Evolutionary conservation across 2,329 filamentous ascomycete genomes (phyloP).

Genomic region (Mycocentrospora acerina): DNA sequence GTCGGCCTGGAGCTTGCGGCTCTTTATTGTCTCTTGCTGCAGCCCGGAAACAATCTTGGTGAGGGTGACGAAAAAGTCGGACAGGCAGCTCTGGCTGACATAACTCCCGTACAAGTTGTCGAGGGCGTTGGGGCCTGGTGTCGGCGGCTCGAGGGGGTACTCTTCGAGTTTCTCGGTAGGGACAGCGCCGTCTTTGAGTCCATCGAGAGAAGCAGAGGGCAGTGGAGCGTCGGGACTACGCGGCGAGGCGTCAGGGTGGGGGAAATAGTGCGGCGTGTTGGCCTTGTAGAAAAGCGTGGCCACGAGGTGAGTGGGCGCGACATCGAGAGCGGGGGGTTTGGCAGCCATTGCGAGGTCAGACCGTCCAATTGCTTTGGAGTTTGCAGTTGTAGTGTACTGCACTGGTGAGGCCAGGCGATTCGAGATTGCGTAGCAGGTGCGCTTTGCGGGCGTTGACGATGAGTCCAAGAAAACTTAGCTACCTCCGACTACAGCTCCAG

Average conservation of each 20-base stretch:
- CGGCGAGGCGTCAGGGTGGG: slow-evolving; percentile 51
- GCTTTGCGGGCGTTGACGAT: no score
- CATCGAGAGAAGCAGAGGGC: slow-evolving; percentile 33
- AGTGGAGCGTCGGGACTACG: slow-evolving; percentile 34
- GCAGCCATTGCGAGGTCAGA: no score
- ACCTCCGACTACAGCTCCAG: no score
- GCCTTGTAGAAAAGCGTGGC: slow-evolving; percentile 44
- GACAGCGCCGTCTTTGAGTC: slow-evolving; percentile 49
- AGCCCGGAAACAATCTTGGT: slow-evolving; percentile 52
- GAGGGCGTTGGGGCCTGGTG: slow-evolving; percentile 55
- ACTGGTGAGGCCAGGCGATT: background rate
- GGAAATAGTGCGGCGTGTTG: slow-evolving; percentile 40
- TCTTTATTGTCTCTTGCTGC: slow-evolving; percentile 50
- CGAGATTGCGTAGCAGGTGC: no score
- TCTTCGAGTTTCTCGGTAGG: slow-evolving; percentile 55
- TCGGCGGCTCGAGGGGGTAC: slow-evolving; percentile 57
- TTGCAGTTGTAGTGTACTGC: no score
- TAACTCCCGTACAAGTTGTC: slow-evolving; percentile 58
- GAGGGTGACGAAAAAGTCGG: slow-evolving; percentile 57
- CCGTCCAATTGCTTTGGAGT: no score
- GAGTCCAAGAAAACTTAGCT: no score
- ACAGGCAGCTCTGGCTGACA: slow-evolving; percentile 57
- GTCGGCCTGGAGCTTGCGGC: slow-evolving; percentile 59
- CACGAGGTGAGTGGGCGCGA: slow-evolving; percentile 29
- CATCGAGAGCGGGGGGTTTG: slow-evolving; percentile 18